Evolutionary conservation across 2,329 filamentous ascomycete genomes (phyloP), one percentile per base, ranked within the genome.

Genomic region (Colletotrichum eremochloae): DNA sequence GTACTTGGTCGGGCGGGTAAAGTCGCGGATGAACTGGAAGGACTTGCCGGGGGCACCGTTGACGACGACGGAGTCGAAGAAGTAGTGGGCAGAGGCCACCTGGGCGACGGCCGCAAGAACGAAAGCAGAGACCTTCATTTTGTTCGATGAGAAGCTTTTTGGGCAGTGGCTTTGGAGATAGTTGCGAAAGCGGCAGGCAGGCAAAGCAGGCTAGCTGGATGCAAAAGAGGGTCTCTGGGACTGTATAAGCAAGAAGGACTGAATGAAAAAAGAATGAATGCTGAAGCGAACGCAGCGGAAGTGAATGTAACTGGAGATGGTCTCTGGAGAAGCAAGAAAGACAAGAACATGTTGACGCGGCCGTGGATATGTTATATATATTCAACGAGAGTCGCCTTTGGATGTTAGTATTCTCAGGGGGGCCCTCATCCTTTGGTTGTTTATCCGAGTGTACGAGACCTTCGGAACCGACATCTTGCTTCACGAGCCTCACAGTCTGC

Each of bases 61-160:
- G 69, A 74, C 63, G 63, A 78, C 68, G 50, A 72, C 70, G 61
- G 72, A 68, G 42, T 79, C 78, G 67, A 80, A 79, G 74, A 79
- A 76, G 74, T 79, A 80, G 66, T 80, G 78, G 31, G 77, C 78
- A 6, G 75, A 76, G 1, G 71, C 76, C 63, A 78, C 56, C 62
- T 76, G 74, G 64, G 77, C 76, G 53, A 75, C 50, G 61, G 72
- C 75, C 20, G 44, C 66, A 38, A 76, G 29, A 48, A 73, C 31
- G 44, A 76, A 5, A 60, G 68, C 48, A 38, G 75, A 74, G 52
- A 70, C 50, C 75, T 76, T 77, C 76, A 77, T 77, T 29, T 44
- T 73, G 62, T 14, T 7, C 57, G 33, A 48, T 63, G n/a, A 31
- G 29, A 31, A 53, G 50, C 29, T 53, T 31, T 18, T 18, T 48